These are phyloP conservation scores for Aspergillus tubingensis DNA, from an alignment of 2,329 filamentous ascomycete genomes.

Conservation along the genomic window DNA sequence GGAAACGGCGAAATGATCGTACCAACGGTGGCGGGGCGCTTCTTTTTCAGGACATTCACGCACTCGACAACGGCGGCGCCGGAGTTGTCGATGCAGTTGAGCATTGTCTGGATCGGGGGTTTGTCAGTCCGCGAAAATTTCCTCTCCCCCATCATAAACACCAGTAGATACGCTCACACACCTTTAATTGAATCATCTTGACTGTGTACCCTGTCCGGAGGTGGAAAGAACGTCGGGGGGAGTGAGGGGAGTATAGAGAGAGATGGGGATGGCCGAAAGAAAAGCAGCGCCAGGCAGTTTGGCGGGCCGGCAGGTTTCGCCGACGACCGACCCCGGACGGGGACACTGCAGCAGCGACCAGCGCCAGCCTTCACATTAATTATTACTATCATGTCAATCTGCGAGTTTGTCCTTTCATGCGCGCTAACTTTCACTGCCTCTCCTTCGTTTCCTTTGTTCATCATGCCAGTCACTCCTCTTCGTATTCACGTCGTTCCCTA, in stretches of 20 bases:
- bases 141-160: neutral
- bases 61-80: constrained; percentile 97
- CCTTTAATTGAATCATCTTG: constrained; percentile 93
- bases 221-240: neutral
- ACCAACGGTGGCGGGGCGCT: constrained; percentile 84
- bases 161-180: constrained; percentile 15
- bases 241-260: neutral
- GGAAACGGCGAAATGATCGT: constrained; percentile 33
- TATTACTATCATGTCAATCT: too few species aligned
- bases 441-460: constrained; percentile 7
- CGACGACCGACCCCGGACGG: constrained; percentile 27
- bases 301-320: constrained; percentile 27
- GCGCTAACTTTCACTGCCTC: constrained; percentile 15
- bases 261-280: constrained; percentile 19
- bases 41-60: constrained; percentile 87
- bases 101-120: constrained; percentile 68
- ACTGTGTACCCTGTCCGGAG: constrained; percentile 33
- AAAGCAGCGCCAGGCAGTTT: constrained; percentile 16
- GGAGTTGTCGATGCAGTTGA: constrained; percentile 99
- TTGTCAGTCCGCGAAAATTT: constrained; percentile 13
- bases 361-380: too few species aligned
- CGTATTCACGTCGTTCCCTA: constrained; percentile 8
- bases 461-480: neutral
- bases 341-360: neutral
- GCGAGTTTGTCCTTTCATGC: constrained; percentile 8